These are phyloP conservation scores for Amphicarpaea edgeworthii DNA, from an alignment of 306 rosid genomes.

Conservation along the genomic window DNA sequence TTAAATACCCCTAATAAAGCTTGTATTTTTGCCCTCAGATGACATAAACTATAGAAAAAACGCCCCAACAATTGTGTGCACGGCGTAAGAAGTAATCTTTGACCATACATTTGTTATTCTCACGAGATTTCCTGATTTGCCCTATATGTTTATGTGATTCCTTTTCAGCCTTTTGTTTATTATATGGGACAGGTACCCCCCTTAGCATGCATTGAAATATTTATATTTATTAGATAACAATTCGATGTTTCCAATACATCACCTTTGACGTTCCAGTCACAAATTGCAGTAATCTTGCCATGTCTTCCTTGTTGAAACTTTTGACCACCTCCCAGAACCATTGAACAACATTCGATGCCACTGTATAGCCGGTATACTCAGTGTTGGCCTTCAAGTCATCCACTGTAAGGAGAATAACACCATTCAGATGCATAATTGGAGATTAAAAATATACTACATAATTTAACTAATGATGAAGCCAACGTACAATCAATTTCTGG, in stretches of 20 bases:
- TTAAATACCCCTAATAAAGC: constrained; percentile 13
- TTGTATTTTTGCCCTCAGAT: not conserved
- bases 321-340: constrained; percentile 99
- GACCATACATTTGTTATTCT: not conserved
- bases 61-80: not conserved
- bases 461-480: constrained; percentile 10
- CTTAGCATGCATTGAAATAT: constrained; percentile 12
- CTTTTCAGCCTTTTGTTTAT: not conserved
- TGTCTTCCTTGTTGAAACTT: constrained; percentile 93
- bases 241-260: constrained; percentile 36
- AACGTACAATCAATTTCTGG: constrained; percentile 98
- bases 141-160: not conserved
- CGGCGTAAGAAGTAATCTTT: not conserved
- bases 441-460: constrained; percentile 29
- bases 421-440: constrained; percentile 39
- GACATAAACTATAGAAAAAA: not conserved
- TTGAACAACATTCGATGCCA: constrained; percentile 87
- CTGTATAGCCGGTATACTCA: constrained; percentile 90
- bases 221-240: constrained; percentile 4
- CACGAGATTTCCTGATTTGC: not conserved
- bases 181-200: not conserved
- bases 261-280: constrained; percentile 99
- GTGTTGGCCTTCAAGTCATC: constrained; percentile 94
- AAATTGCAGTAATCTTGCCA: constrained; percentile 98
- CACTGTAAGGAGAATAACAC: constrained; percentile 68